These are phyloP conservation scores for Chlamydomonas asymmetrica DNA, from an alignment of 139 green algal genomes.

Conservation along the genomic window DNA sequence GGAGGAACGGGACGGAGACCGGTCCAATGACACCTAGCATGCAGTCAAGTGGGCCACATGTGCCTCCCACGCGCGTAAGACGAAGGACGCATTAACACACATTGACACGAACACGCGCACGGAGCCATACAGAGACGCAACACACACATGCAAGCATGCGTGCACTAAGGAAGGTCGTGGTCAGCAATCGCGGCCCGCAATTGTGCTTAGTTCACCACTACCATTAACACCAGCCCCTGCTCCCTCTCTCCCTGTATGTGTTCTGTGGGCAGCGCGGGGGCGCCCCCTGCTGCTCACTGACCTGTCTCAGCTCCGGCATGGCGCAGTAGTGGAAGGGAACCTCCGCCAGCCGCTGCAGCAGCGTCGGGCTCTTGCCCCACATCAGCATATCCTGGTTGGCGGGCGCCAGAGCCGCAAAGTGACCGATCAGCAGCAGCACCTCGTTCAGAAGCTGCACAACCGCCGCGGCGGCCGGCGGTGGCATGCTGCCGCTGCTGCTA, in stretches of 20 bases:
- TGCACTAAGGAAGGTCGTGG: background rate
- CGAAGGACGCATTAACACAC: no score
- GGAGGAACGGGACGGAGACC: no score
- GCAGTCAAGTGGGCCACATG: no score
- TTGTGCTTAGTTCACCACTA: background rate
- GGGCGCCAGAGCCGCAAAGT: conserved; percentile 43
- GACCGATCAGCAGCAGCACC: conserved; percentile 57
- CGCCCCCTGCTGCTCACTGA: no score
- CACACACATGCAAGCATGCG: no score
- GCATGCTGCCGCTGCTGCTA: background rate
- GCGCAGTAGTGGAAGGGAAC: conserved; percentile 46
- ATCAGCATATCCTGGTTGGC: conserved; percentile 54
- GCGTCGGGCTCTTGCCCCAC: conserved; percentile 53
- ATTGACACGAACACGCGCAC: background rate
- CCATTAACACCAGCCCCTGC: background rate
- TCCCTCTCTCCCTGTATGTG: no score
- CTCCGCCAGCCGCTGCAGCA: conserved; percentile 59
- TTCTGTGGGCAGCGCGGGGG: no score
- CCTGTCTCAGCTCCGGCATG: conserved; percentile 28
- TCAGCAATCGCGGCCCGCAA: background rate
- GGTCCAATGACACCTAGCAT: no score
- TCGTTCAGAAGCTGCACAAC: conserved; percentile 54
- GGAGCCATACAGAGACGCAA: no score
- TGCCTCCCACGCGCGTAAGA: no score
- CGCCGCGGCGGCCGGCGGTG: background rate